A percentile compares a stretch with the other conserved stretches of the same genome.
Evolutionary conservation across 768 basidiomycete genomes (phyloP).

Genomic region (Amylocystis lapponica): DNA sequence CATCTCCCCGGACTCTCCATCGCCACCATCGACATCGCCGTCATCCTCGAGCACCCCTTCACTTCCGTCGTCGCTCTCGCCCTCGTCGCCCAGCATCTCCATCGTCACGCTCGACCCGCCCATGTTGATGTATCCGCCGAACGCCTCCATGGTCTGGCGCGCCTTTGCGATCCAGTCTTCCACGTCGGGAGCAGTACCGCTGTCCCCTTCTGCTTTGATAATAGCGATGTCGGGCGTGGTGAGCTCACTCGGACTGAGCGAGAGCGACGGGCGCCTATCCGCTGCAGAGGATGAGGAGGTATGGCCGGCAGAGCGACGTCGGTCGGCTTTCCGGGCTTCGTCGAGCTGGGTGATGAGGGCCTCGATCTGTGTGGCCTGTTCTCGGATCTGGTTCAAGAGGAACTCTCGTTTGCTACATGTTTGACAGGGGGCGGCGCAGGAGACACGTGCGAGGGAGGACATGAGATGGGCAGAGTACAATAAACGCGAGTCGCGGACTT

Average conservation of each 20-base stretch:
- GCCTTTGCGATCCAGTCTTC: slow-evolving; percentile 77
- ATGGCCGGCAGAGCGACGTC: slow-evolving; percentile 7
- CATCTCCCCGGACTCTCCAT: slow-evolving; percentile 30
- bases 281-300: slow-evolving; percentile 5
- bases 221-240: slow-evolving; percentile 16
- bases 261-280: slow-evolving; percentile 6
- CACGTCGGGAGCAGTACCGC: slow-evolving; percentile 41
- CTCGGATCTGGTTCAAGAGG: slow-evolving; percentile 69
- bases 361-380: slow-evolving; percentile 68
- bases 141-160: slow-evolving; percentile 59
- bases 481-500: slow-evolving; percentile 23
- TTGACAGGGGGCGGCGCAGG: background rate
- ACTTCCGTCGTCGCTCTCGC: slow-evolving; percentile 37
- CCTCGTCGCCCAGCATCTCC: slow-evolving; percentile 45
- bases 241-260: no score
- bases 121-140: slow-evolving; percentile 60
- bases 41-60: slow-evolving; percentile 21
- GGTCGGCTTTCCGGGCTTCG: slow-evolving; percentile 21
- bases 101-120: slow-evolving; percentile 49
- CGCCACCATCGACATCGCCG: slow-evolving; percentile 12
- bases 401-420: slow-evolving; percentile 74
- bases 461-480: background rate
- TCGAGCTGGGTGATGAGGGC: slow-evolving; percentile 69
- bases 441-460: background rate
- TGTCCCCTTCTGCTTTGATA: no score